Percentiles rank a stretch among this genome's conserved stretches.
Conservation (phyloP, 2,329 filamentous ascomycete genomes). For the Paracamarosporium sp. region DNA sequence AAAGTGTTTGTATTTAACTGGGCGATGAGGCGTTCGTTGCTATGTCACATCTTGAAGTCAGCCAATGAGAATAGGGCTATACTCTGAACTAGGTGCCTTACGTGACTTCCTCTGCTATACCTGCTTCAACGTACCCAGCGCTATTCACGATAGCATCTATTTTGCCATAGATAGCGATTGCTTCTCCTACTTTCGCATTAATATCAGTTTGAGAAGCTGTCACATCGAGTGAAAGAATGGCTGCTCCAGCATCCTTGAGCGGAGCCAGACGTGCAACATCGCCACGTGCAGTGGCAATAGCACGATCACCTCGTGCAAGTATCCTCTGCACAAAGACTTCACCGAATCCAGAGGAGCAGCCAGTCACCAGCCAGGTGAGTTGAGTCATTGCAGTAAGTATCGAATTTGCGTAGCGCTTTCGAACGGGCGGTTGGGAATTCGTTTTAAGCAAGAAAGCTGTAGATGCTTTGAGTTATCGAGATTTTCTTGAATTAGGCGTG, state of each 20-base stretch:
- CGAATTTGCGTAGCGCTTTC: no score
- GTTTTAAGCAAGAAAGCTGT: no score
- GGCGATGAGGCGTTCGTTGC: not conserved
- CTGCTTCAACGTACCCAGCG: slow-evolving; percentile 24
- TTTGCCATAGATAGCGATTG: slow-evolving; percentile 26
- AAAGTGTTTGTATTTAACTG: slow-evolving; percentile 12
- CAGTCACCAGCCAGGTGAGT: slow-evolving; percentile 59
- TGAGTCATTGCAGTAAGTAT: slow-evolving; percentile 13
- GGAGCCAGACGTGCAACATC: slow-evolving; percentile 46
- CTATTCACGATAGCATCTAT: slow-evolving; percentile 36
- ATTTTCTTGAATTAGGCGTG: no score
- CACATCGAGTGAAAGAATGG: slow-evolving; percentile 56
- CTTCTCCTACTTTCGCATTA: slow-evolving; percentile 42
- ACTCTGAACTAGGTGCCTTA: not conserved
- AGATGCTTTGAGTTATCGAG: no score
- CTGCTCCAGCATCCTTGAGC: slow-evolving; percentile 54
- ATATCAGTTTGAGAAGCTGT: slow-evolving; percentile 50
- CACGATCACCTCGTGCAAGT: slow-evolving; percentile 56
- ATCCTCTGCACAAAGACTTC: slow-evolving; percentile 53
- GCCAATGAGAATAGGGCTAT: not conserved
- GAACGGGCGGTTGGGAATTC: no score
- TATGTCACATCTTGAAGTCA: no score
- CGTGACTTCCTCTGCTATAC: slow-evolving; percentile 22
- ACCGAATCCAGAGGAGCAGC: slow-evolving; percentile 61
- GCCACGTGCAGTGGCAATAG: slow-evolving; percentile 58